Evolutionary conservation across 148 eudicot species (phyloP).

Genomic region (Cornus florida): DNA sequence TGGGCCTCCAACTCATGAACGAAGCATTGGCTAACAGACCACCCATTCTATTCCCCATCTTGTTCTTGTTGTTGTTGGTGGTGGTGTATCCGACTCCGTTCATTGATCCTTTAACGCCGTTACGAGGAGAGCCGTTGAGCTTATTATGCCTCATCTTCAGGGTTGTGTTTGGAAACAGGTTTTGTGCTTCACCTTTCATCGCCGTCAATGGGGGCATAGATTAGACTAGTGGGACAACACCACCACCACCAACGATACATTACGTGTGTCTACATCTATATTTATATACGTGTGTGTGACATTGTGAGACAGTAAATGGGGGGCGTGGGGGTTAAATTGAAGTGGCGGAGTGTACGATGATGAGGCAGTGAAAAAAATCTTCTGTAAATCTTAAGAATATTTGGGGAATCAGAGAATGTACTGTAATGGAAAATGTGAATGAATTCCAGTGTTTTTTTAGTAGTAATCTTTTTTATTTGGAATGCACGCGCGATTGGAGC

Average conservation of each 20-base stretch:
- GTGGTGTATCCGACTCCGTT: not conserved
- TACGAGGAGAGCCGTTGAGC: not conserved
- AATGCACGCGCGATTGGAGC: not conserved
- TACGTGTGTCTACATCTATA: too few species aligned
- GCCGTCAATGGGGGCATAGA: not conserved
- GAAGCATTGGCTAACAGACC: constrained; percentile 45
- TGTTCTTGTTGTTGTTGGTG: not conserved
- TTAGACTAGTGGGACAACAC: too few species aligned
- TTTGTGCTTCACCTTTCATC: not conserved
- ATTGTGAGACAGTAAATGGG: too few species aligned
- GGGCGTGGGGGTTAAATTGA: not conserved
- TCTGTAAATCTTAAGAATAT: not conserved
- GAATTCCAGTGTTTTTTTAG: too few species aligned
- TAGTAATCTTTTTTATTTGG: too few species aligned
- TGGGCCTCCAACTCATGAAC: constrained; percentile 56
- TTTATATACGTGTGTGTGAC: not conserved
- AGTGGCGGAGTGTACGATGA: not conserved
- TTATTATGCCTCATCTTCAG: constrained; percentile 14
- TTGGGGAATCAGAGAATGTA: too few species aligned
- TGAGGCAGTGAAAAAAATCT: not conserved
- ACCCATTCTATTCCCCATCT: not conserved
- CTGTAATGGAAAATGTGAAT: not conserved
- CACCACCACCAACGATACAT: too few species aligned
- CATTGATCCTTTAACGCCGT: too few species aligned
- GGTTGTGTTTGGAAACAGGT: not conserved